These are phyloP conservation scores for Plenodomus lindquistii DNA, from an alignment of 2,329 filamentous ascomycete species.

Conservation along the genomic window DNA sequence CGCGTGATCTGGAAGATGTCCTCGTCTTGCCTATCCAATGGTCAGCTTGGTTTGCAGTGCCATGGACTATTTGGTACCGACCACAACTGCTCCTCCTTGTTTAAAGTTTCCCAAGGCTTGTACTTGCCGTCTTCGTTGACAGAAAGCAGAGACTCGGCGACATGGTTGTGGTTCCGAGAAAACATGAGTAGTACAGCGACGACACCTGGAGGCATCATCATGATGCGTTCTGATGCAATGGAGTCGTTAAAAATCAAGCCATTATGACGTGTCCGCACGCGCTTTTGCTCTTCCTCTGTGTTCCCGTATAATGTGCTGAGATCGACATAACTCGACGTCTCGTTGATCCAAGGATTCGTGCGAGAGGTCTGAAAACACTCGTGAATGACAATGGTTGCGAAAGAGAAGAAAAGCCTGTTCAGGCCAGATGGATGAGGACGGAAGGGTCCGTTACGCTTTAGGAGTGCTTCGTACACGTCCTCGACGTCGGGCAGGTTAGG, in stretches of 20 bases:
- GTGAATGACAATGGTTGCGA: conserved; percentile 66
- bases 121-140: conserved; percentile 83
- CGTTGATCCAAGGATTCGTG: conserved; percentile 63
- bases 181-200: conserved; percentile 69
- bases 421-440: conserved; percentile 70
- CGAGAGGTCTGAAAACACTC: conserved; percentile 68
- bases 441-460: conserved; percentile 63
- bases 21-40: conserved; percentile 29
- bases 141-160: conserved; percentile 72
- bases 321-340: conserved; percentile 75
- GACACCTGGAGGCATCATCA: conserved; percentile 70
- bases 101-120: conserved; percentile 69
- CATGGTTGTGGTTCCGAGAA: conserved; percentile 78
- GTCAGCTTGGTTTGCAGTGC: not conserved
- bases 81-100: conserved; percentile 41
- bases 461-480: conserved; percentile 64
- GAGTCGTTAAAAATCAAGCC: conserved; percentile 70
- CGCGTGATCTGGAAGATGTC: conserved; percentile 60
- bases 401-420: conserved; percentile 72
- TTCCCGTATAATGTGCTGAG: conserved; percentile 71
- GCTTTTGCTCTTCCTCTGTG: conserved; percentile 66
- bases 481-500: conserved; percentile 64
- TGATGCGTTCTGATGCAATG: conserved; percentile 66
- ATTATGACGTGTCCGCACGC: conserved; percentile 66
- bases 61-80: conserved; percentile 6